Evolutionary conservation across 2,329 filamentous ascomycete genomes (phyloP).

Genomic region (Ophiostoma montium): DNA sequence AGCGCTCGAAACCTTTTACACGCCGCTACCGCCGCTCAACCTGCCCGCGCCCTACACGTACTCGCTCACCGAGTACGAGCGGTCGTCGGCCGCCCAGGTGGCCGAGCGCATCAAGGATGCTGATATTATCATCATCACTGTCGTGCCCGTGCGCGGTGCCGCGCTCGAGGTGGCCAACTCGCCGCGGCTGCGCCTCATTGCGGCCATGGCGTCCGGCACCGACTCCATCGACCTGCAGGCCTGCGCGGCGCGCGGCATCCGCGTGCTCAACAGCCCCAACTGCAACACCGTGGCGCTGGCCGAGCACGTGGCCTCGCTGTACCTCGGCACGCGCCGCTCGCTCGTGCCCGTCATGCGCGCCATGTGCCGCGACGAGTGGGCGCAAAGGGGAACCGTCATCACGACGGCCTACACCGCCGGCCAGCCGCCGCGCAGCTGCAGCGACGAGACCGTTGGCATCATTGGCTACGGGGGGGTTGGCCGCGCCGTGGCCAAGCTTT

Average conservation of each 20-base stretch:
- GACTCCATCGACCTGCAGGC: conserved; percentile 17
- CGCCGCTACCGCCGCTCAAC: conserved; percentile 18
- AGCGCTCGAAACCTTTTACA: conserved; percentile 21
- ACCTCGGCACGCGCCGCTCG: conserved; percentile 21
- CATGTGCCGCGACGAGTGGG: conserved; percentile 14
- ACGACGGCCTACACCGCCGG: conserved; percentile 8
- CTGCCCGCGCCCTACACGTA: conserved; percentile 18
- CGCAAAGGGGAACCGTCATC: conserved; percentile 14
- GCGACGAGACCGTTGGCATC: conserved; percentile 18
- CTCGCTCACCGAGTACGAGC: conserved; percentile 17
- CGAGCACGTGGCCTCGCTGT: conserved; percentile 17
- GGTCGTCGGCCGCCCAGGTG: conserved; percentile 17
- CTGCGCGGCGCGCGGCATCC: conserved; percentile 16
- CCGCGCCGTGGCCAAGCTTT: conserved; percentile 17
- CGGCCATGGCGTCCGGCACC: conserved; percentile 18
- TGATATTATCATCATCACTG: conserved; percentile 22
- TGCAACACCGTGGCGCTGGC: conserved; percentile 18
- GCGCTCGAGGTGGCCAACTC: conserved; percentile 13
- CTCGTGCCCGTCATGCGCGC: conserved; percentile 20
- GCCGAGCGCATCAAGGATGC: conserved; percentile 21
- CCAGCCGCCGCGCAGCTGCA: conserved; percentile 11
- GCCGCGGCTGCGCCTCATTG: conserved; percentile 19
- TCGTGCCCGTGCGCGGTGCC: conserved; percentile 18
- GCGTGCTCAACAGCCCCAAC: conserved; percentile 19
- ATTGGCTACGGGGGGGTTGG: conserved; percentile 24